phyloP scores from a whole-genome alignment of 176 grass and related monocot species.

The bread wheat (Triticum aestivum) region DNA sequence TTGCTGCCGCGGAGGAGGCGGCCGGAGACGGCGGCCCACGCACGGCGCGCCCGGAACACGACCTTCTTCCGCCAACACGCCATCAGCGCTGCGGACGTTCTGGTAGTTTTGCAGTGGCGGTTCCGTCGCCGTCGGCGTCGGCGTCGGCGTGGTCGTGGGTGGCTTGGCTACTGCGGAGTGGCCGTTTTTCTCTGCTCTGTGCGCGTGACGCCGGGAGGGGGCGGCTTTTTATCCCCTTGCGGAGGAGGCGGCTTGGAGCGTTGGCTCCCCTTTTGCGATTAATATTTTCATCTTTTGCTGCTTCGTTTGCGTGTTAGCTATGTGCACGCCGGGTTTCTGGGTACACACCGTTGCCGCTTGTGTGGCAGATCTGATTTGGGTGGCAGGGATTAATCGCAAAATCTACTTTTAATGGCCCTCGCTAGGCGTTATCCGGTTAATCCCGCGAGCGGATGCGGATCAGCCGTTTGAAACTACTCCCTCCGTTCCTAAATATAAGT shows the following conservation, averaged over 20 bases:
- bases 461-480: no score
- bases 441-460: no score
- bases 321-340: neutral
- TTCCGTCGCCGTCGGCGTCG: neutral
- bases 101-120: neutral
- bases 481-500: no score
- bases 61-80: constrained; percentile 73
- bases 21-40: constrained; percentile 51
- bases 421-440: no score
- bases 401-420: neutral
- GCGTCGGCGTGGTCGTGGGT: neutral
- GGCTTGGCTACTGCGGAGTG: neutral
- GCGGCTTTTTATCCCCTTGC: neutral
- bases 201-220: neutral
- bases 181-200: neutral
- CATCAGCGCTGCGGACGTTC: neutral
- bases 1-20: constrained; percentile 39
- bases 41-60: constrained; percentile 58
- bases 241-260: neutral
- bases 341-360: neutral
- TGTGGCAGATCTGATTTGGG: neutral
- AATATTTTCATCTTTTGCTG: no score
- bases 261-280: neutral
- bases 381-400: neutral
- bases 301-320: constrained; percentile 2